These are phyloP conservation scores for Skeletonema tropicum DNA, from an alignment of 108 stramenopile species.

Conservation along the genomic window DNA sequence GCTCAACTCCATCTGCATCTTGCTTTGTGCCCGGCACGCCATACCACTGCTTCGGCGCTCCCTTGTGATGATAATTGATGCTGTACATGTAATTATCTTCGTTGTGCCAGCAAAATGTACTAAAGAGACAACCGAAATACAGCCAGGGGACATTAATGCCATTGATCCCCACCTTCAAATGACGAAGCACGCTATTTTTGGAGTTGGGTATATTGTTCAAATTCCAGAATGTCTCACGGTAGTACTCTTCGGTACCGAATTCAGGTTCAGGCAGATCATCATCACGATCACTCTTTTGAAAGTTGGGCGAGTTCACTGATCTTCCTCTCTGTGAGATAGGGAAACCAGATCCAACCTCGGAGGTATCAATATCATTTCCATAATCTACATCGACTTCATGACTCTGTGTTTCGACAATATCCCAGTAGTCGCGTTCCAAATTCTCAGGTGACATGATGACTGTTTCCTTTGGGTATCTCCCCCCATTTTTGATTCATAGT, in stretches of 20 bases:
- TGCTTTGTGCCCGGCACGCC: constrained; percentile 87
- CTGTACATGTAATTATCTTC: constrained; percentile 99
- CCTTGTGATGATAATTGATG: constrained; percentile 97
- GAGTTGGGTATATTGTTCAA: constrained; percentile 95
- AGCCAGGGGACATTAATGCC: constrained; percentile 98
- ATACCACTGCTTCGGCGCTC: constrained; percentile 98
- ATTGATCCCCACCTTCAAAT: constrained; percentile 91
- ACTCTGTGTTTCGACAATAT: constrained; percentile 86
- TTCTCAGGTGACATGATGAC: constrained; percentile 54
- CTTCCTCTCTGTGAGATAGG: constrained; percentile 82
- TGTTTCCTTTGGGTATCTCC: constrained; percentile 13
- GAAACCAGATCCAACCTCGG: constrained; percentile 90
- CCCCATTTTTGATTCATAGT: neutral
- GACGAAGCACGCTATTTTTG: constrained; percentile 85
- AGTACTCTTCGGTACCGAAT: constrained; percentile 87
- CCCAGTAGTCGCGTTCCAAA: constrained; percentile 96
- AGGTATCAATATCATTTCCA: constrained; percentile 94
- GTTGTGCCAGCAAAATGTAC: constrained; percentile 99
- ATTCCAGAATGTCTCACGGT: constrained; percentile 96
- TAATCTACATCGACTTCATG: constrained; percentile 89
- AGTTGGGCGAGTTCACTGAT: constrained; percentile 55
- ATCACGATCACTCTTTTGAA: constrained; percentile 45
- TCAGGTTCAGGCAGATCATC: constrained; percentile 67
- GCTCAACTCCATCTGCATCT: constrained; percentile 84
- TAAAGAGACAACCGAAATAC: constrained; percentile 96